A percentile compares a stretch with the other conserved stretches of the same genome.
phyloP scores from a whole-genome alignment of 1,139 yeast genomes.

The Ogataea hybrid region DNA sequence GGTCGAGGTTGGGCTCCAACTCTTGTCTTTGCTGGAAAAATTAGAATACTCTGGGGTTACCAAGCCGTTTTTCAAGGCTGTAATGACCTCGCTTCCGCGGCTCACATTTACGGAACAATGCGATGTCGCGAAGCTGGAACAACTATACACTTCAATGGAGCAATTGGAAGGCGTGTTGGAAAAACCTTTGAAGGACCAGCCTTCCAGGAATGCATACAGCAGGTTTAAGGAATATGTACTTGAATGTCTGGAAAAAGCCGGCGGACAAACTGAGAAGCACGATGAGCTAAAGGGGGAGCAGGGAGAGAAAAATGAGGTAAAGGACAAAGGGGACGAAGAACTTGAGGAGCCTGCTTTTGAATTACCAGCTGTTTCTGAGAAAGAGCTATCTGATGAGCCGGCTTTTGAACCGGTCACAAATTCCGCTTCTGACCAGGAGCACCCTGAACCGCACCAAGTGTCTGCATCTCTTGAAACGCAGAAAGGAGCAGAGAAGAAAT shows the following conservation, averaged over 20 bases:
- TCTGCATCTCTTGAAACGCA: not conserved
- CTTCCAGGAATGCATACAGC: slow-evolving; percentile 21
- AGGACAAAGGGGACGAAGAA: not conserved
- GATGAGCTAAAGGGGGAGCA: slow-evolving; percentile 1
- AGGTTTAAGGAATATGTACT: slow-evolving; percentile 24
- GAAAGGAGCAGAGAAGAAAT: not conserved
- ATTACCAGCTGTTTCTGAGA: not conserved
- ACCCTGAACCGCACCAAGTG: not conserved
- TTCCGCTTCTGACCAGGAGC: not conserved
- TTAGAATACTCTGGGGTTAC: slow-evolving; percentile 48
- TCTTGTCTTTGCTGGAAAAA: slow-evolving; percentile 48
- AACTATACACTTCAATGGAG: slow-evolving; percentile 20
- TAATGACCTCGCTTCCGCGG: slow-evolving; percentile 52
- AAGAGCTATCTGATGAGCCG: not conserved
- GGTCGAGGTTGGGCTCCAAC: slow-evolving; percentile 53
- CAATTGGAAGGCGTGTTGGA: slow-evolving; percentile 28
- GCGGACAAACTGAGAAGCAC: slow-evolving; percentile 17
- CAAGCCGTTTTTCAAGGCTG: slow-evolving; percentile 53
- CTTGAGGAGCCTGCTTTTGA: slow-evolving; percentile 1
- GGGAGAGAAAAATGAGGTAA: slow-evolving; percentile 9
- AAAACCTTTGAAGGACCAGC: slow-evolving; percentile 23
- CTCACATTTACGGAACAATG: slow-evolving; percentile 40
- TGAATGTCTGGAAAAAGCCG: slow-evolving; percentile 26
- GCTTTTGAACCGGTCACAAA: not conserved
- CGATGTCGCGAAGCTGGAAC: slow-evolving; percentile 28